A percentile compares a stretch with the other conserved stretches of the same genome.
phyloP scores from a whole-genome alignment of 169 alveolate species.

The Plasmodium reichenowi region DNA sequence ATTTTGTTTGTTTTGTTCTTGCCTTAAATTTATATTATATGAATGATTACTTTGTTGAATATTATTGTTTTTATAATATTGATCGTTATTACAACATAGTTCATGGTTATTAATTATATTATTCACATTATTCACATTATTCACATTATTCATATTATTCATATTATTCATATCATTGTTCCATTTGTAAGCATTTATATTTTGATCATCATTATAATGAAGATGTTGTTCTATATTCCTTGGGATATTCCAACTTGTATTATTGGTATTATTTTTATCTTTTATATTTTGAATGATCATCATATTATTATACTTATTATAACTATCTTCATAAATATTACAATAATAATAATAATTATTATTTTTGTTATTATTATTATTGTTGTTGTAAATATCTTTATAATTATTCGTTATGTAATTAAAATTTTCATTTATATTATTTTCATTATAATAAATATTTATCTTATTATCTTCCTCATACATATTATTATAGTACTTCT shows the following conservation, averaged over 20 bases:
- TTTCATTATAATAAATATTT: slow-evolving; percentile 1
- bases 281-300: too few relatives aligned
- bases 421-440: not conserved
- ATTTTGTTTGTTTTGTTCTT: too few relatives aligned
- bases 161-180: not conserved
- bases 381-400: not conserved
- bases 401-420: not conserved
- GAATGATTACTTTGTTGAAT: too few relatives aligned
- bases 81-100: too few relatives aligned
- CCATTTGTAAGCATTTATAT: not conserved
- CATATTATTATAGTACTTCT: not conserved
- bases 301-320: not conserved
- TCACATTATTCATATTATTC: not conserved
- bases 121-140: not conserved
- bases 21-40: too few relatives aligned
- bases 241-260: too few relatives aligned
- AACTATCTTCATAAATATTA: not conserved
- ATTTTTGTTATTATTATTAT: not conserved
- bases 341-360: not conserved
- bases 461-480: not conserved
- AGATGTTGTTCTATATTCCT: too few relatives aligned
- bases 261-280: too few relatives aligned
- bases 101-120: not conserved
- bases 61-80: too few relatives aligned
- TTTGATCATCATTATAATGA: not conserved